Conservation (phyloP, 179 eudicot species). For the Silene vulgaris region DNA sequence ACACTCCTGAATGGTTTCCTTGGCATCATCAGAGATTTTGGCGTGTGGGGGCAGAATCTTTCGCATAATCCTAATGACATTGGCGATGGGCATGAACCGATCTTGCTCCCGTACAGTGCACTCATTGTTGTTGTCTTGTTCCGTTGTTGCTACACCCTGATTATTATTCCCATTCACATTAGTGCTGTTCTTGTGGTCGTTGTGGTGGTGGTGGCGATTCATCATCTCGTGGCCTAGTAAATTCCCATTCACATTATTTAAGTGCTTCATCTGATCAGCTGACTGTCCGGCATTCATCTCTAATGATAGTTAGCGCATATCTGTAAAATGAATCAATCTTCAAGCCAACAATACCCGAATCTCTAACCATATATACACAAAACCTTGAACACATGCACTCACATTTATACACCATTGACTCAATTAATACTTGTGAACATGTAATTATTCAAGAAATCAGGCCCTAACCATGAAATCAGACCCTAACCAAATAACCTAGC, state of each 20-base stretch:
- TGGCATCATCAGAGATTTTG: slow-evolving; percentile 49
- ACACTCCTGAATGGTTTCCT: slow-evolving; percentile 52
- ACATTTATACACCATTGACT: too few relatives aligned
- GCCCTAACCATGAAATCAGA: too few relatives aligned
- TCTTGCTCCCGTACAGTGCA: slow-evolving; percentile 48
- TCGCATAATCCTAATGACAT: slow-evolving; percentile 52
- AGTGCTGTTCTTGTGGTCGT: background rate
- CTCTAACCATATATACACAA: too few relatives aligned
- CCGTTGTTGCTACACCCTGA: background rate
- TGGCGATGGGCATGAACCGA: slow-evolving; percentile 51
- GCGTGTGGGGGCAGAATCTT: slow-evolving; percentile 48
- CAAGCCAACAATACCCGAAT: too few relatives aligned
- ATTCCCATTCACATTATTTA: background rate
- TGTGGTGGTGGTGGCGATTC: background rate
- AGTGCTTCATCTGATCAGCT: background rate
- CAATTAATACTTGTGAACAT: too few relatives aligned
- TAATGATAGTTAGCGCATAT: background rate
- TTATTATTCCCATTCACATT: background rate
- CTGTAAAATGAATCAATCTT: background rate
- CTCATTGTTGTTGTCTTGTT: slow-evolving; percentile 25
- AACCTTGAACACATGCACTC: too few relatives aligned
- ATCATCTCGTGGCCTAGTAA: background rate
- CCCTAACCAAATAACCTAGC: too few relatives aligned
- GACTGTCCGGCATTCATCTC: background rate
- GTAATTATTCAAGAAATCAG: too few relatives aligned